Evolutionary conservation across 768 basidiomycete species (phyloP), one percentile per base, ranked within the genome.

Genomic region (Tylopilus felleus): DNA sequence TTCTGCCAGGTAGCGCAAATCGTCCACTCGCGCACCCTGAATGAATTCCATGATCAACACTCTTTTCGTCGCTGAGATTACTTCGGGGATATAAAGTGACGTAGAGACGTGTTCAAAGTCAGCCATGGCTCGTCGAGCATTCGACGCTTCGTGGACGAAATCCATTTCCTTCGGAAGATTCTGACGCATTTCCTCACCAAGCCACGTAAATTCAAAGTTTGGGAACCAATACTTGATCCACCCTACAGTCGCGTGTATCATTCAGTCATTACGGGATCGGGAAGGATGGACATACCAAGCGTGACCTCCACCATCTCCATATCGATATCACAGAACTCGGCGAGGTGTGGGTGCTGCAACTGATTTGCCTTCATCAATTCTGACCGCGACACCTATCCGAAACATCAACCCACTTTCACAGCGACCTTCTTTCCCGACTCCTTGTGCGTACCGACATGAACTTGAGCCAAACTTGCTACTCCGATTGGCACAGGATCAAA

Each of bases 31-130:
- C 5, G 85, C 89, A 17, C 96, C 95, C 62, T 88, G 76, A 44
- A 93, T 93, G 64, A 83, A 98, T 65, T 99, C 96, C 96, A 98
- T 98, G 47, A 95, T 80, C 53, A 99, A 76, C 6, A 95, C 87
- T 41, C 96, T 77, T 68, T 88, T 91, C 25, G 85, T 84, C 5
- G 93, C 88, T 52, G 79, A 80, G 33, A 97, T 75, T 2, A 98
- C 86, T 60, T 84, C 72, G 1, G 88, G 97, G 39, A 99, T 86
- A 72, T 98, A 96, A 45, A 98, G 73, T 2, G 95, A 92, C 17
- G 90, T 86, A 31, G 77, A 76, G 49, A 90, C 66, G 55, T 81
- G 66, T 29, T 76, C 71, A 63, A 99, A 99, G 57, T 97, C 89
- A 5, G 77, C 66, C 19, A 63, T 69, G 10, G 88, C 84, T 27